Base-by-base conservation (phyloP, 192 early-diverging fungal species). In the Blastocladiella britannica region DNA sequence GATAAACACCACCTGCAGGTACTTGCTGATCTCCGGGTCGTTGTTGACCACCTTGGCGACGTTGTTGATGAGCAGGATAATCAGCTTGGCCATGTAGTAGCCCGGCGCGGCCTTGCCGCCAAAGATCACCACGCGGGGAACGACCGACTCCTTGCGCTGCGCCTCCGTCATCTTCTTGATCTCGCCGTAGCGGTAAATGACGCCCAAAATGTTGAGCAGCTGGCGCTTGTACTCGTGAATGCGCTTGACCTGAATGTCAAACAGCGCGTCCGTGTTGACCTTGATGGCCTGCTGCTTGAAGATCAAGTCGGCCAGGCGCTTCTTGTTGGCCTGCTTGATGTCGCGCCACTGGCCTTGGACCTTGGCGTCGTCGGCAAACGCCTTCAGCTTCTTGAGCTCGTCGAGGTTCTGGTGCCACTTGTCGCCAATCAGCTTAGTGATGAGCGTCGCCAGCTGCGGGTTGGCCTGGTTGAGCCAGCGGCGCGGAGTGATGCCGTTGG, bases 171-270 rank as follows among this genome's bases (percentile, higher is more conserved):
- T 76, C 52, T 70, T 75, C 76, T 91, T 90, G 58, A 98, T 72
- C 2, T 65, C 58, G 64, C 82, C 70, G 76, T 96, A 98, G 59
- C 89, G 88, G 70, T 96, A 79, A 65, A 98, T 96, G 37, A 96
- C 91, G 55, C 77, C 73, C 23, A 96, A 68, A 59, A 98, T 93
- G 72, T 98, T 98, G 87, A 98, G 88, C 68, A 90, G 91, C 78
- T 98, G 94, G 60, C 94, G 85, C 77, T 98, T 96, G 74, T 96
- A 98, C 74, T 96, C 94, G 69, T 98, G 94, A 62, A 96, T 86
- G 72, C 94, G 86, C 76, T 94, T 97, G 65, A 90, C 90, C 68
- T 91, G 93, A 57, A 94, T 79, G 69, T 98, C 94, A 72, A 98
- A 98, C 61, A 96, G 70, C 4, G 92, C 86, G 57, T 93, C 74